A percentile compares a stretch with the other conserved stretches of the same genome.
Conservation (phyloP, 2,329 filamentous ascomycete species). For the Fusarium udum region DNA sequence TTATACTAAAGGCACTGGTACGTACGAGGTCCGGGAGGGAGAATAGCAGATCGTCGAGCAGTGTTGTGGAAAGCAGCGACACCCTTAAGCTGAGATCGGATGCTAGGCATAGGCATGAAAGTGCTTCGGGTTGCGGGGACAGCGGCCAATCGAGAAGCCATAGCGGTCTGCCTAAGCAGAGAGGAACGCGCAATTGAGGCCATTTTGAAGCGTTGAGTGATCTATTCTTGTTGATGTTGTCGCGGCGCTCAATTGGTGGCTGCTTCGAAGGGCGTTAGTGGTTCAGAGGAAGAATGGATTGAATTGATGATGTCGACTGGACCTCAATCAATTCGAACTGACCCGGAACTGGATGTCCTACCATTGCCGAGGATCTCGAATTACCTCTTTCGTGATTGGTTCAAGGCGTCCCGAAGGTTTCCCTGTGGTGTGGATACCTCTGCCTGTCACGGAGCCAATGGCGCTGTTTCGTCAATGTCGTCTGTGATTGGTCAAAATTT, state of each 20-base stretch:
- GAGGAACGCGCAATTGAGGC: constrained; percentile 65
- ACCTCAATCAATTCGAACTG: constrained; percentile 29
- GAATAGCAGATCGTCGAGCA: constrained; percentile 76
- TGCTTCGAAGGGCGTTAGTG: constrained; percentile 33
- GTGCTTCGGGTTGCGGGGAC: constrained; percentile 51
- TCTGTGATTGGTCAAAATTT: constrained; percentile 45
- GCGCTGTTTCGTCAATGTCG: constrained; percentile 28
- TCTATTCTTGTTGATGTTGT: constrained; percentile 17
- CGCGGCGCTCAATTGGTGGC: constrained; percentile 44
- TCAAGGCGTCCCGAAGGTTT: constrained; percentile 40
- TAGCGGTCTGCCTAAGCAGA: constrained; percentile 63
- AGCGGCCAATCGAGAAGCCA: constrained; percentile 52
- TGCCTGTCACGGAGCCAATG: constrained; percentile 39
- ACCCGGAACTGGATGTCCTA: constrained; percentile 35
- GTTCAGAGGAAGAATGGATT: constrained; percentile 11
- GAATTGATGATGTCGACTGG: constrained; percentile 36
- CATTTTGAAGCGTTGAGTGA: constrained; percentile 53
- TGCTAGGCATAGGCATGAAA: constrained; percentile 46
- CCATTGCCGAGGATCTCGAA: constrained; percentile 64
- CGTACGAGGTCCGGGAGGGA: constrained; percentile 88
- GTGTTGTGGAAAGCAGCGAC: constrained; percentile 89
- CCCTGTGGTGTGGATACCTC: constrained; percentile 40
- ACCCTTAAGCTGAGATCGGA: constrained; percentile 53
- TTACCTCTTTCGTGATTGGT: constrained; percentile 58
- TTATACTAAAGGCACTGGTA: constrained; percentile 27